These are phyloP conservation scores for Kwoniella bestiolae DNA, from an alignment of 768 basidiomycete species.

Conservation along the genomic window DNA sequence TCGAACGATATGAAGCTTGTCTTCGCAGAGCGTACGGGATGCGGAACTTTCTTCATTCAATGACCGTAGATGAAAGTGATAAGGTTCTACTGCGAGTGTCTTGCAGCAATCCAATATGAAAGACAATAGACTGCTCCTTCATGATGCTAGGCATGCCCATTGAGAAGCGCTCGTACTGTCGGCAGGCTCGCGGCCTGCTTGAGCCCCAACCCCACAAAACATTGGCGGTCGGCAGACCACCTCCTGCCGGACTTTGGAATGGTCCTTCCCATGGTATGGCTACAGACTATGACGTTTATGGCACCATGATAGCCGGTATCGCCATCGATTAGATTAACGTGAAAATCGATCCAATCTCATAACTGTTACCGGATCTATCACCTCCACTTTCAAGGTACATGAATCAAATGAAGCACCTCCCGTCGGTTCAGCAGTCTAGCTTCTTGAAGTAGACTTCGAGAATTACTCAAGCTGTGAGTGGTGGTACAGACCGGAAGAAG, in stretches of 20 bases:
- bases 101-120: too few species aligned
- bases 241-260: too few species aligned
- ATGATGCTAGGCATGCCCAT: too few species aligned
- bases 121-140: too few species aligned
- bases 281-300: not conserved
- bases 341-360: not conserved
- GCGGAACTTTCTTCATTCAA: constrained; percentile 11
- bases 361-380: not conserved
- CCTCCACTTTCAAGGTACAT: not conserved
- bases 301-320: not conserved
- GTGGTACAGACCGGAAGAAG: not conserved
- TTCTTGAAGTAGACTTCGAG: not conserved
- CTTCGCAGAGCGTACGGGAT: constrained; percentile 17
- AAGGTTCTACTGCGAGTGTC: not conserved
- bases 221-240: too few species aligned
- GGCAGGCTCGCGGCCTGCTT: too few species aligned
- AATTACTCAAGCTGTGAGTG: not conserved
- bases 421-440: not conserved
- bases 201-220: too few species aligned
- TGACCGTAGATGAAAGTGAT: constrained; percentile 4
- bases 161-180: too few species aligned
- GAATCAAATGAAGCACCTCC: not conserved
- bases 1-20: constrained; percentile 10
- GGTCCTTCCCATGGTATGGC: not conserved
- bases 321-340: not conserved